A percentile compares a stretch with the other conserved stretches of the same genome.
These are phyloP conservation scores for Mortierella claussenii DNA, from an alignment of 192 early-diverging fungal genomes.

Conservation along the genomic window DNA sequence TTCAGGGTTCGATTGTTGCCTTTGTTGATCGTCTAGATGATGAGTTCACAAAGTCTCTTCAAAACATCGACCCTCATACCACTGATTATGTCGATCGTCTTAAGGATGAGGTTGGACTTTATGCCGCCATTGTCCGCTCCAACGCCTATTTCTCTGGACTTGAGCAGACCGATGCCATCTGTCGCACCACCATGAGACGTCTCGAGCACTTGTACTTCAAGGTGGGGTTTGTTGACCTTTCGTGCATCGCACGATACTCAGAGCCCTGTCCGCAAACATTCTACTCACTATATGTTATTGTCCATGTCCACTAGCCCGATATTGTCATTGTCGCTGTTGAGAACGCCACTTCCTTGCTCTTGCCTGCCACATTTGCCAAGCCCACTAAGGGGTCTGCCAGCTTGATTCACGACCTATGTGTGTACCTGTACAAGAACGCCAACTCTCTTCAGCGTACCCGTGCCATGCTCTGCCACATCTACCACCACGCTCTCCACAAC, in stretches of 20 bases:
- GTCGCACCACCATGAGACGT: slow-evolving; percentile 84
- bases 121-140: slow-evolving; percentile 87
- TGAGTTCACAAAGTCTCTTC: slow-evolving; percentile 96
- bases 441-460: slow-evolving; percentile 88
- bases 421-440: slow-evolving; percentile 88
- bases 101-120: slow-evolving; percentile 88
- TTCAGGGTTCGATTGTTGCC: slow-evolving; percentile 88
- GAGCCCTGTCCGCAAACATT: neutral
- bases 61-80: slow-evolving; percentile 96
- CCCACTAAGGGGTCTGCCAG: slow-evolving; percentile 61
- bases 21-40: slow-evolving; percentile 96
- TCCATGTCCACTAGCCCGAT: slow-evolving; percentile 72
- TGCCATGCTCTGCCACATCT: slow-evolving; percentile 97
- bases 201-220: slow-evolving; percentile 98
- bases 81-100: slow-evolving; percentile 96
- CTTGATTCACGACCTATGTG: slow-evolving; percentile 86
- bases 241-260: too few relatives aligned
- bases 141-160: slow-evolving; percentile 87
- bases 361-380: slow-evolving; percentile 64
- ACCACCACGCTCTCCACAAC: slow-evolving; percentile 97
- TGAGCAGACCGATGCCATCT: slow-evolving; percentile 67
- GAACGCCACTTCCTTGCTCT: slow-evolving; percentile 54
- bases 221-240: too few relatives aligned
- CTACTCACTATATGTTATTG: neutral
- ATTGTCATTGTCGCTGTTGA: slow-evolving; percentile 84